Base-by-base conservation (phyloP, 2,329 filamentous ascomycete species). In the Botrytis hyacinthi region DNA sequence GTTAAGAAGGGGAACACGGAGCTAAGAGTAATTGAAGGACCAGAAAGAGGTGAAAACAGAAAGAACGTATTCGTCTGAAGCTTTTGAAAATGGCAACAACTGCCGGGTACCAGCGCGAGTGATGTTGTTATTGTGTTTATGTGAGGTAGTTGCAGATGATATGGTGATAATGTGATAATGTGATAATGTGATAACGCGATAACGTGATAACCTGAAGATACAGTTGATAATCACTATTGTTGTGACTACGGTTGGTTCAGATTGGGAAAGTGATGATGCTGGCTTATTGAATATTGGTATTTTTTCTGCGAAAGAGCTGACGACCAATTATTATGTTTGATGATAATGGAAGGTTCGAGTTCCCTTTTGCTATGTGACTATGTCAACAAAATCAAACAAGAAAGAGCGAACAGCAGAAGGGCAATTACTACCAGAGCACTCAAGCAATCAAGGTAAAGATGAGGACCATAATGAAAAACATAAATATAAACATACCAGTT, bases 331-430 rank as follows among this genome's bases (percentile, higher is more conserved):
- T 29, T 54, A 3, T n/a, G 8, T 8, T 20, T 8, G 65, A 40
- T 54, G 35, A 20, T 29, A 54, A 20, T 54, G 46, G 65, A 67
- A 54, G 65, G 65, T 67, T 67, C 65, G 63, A 67, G 44, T 37
- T 67, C 16, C 14, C 44, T 32, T n/a, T 46, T 9, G 44, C 44
- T 46, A 20, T 22, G 14, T 51, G 12, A 3, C 4, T 37, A 18
- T 40, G 32, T 67, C 42, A 67, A 40, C 14, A 40, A 66, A 14
- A 54, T 5, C 37, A 37, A 37, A 22, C 16, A 22, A 35, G 65
- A 54, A 54, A 67, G 65, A 67, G 9, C 14, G 46, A 54, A 22
- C 51, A 9, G 10, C 26, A 4, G 2, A 18, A 14, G 14, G n/a
- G 14, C 7, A 32, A 46, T 46, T 6, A 14, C 29, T 7, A 32